Evolutionary conservation across 495 filamentous ascomycete species (phyloP).

Genomic region (Ascobolus immersus): DNA sequence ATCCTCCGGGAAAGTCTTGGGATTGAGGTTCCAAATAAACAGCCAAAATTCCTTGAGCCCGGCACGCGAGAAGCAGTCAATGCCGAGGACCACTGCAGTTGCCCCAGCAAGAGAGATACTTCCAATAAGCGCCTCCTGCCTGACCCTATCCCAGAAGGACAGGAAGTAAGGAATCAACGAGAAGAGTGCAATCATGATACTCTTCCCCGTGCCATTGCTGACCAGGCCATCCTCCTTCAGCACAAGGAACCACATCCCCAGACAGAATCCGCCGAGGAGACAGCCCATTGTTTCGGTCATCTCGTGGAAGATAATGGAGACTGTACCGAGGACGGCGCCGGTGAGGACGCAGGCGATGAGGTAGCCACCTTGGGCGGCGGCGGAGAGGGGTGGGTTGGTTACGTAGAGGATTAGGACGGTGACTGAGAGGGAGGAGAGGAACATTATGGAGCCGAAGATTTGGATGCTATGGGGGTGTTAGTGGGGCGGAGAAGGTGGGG

Average conservation of each 20-base stretch:
- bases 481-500: background rate
- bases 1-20: slow-evolving; percentile 48
- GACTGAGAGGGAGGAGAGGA: slow-evolving; percentile 44
- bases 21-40: slow-evolving; percentile 72
- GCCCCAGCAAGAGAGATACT: slow-evolving; percentile 59
- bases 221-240: slow-evolving; percentile 56
- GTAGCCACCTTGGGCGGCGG: slow-evolving; percentile 67
- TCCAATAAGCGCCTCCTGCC: slow-evolving; percentile 48
- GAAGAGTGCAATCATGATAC: slow-evolving; percentile 51
- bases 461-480: slow-evolving; percentile 27
- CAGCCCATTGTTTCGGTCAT: slow-evolving; percentile 71
- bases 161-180: slow-evolving; percentile 38
- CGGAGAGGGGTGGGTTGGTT: slow-evolving; percentile 50
- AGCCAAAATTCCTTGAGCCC: slow-evolving; percentile 91
- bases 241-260: slow-evolving; percentile 77
- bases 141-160: slow-evolving; percentile 56
- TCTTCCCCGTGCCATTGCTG: slow-evolving; percentile 30
- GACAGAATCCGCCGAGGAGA: slow-evolving; percentile 61
- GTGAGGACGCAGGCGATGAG: slow-evolving; percentile 56
- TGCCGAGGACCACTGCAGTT: slow-evolving; percentile 51
- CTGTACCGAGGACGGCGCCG: slow-evolving; percentile 47
- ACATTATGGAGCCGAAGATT: slow-evolving; percentile 56
- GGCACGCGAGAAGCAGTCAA: slow-evolving; percentile 74
- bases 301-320: slow-evolving; percentile 58
- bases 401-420: slow-evolving; percentile 76